These are phyloP conservation scores for Alternaria alternata DNA, from an alignment of 2,329 filamentous ascomycete genomes.

Conservation along the genomic window DNA sequence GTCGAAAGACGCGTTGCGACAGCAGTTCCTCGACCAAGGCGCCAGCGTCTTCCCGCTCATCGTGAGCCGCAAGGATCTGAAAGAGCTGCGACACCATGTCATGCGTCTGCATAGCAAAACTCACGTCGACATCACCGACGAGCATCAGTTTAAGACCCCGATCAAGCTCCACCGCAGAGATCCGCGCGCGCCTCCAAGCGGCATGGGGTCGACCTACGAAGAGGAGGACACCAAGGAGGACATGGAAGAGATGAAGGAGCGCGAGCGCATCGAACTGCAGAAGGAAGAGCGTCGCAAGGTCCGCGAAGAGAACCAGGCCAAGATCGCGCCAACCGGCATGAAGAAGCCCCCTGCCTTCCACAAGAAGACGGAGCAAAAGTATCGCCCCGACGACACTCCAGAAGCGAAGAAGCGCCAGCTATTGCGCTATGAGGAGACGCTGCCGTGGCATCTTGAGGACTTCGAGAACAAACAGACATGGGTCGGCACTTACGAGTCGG, in stretches of 20 bases:
- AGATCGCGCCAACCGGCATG: constrained; percentile 84
- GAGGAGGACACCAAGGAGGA: constrained; percentile 71
- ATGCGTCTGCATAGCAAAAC: constrained; percentile 76
- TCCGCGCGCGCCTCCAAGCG: constrained; percentile 69
- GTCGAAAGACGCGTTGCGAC: constrained; percentile 33
- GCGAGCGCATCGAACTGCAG: constrained; percentile 64
- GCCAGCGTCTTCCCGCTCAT: constrained; percentile 66
- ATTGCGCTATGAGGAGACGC: constrained; percentile 87
- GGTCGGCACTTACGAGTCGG: constrained; percentile 89
- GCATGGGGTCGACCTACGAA: constrained; percentile 46
- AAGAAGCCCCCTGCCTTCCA: constrained; percentile 71
- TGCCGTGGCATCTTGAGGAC: constrained; percentile 97
- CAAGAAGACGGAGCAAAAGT: constrained; percentile 88
- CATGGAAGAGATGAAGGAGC: constrained; percentile 70
- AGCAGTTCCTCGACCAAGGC: constrained; percentile 38
- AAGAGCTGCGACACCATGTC: constrained; percentile 84
- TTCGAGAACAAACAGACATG: constrained; percentile 95
- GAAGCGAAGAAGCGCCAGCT: constrained; percentile 73
- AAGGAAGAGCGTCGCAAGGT: constrained; percentile 85
- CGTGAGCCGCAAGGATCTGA: constrained; percentile 81
- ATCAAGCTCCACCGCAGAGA: constrained; percentile 90
- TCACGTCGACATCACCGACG: constrained; percentile 73
- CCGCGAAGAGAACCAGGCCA: constrained; percentile 84
- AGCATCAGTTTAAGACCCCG: constrained; percentile 84
- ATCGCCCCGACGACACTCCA: constrained; percentile 77